Percentiles rank a stretch among this genome's conserved stretches.
These are phyloP conservation scores for Ophiostoma sp. DNA, from an alignment of 2,329 filamentous ascomycete species.

Conservation along the genomic window DNA sequence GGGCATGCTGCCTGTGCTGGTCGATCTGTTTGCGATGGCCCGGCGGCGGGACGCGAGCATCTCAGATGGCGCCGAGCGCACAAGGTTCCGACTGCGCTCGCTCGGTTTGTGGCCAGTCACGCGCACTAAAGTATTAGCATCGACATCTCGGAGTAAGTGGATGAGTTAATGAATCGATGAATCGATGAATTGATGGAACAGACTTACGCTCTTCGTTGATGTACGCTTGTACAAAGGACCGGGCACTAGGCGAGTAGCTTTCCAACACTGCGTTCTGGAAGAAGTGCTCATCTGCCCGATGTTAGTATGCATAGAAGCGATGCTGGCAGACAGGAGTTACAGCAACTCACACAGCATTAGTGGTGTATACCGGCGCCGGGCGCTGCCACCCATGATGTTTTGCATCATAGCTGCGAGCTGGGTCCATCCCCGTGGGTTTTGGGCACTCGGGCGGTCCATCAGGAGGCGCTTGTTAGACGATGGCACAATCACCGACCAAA, in stretches of 20 bases:
- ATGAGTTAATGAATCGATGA: too few species aligned
- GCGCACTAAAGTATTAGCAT: neutral
- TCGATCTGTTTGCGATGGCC: too few species aligned
- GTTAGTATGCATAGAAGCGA: neutral
- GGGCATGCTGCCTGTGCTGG: neutral
- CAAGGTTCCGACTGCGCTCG: neutral
- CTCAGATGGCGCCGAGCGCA: neutral
- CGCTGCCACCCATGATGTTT: slow-evolving; percentile 24
- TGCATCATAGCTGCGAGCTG: slow-evolving; percentile 27
- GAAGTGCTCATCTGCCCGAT: slow-evolving; percentile 32
- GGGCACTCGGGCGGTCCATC: slow-evolving; percentile 18
- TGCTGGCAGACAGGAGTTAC: too few species aligned
- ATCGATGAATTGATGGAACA: neutral
- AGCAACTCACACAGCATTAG: slow-evolving; percentile 31
- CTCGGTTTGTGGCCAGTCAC: neutral
- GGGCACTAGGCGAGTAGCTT: slow-evolving; percentile 29
- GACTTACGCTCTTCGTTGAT: slow-evolving; percentile 22
- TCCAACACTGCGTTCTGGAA: slow-evolving; percentile 31
- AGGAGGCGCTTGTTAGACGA: slow-evolving; percentile 29
- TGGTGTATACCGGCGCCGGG: slow-evolving; percentile 30
- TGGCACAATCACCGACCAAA: slow-evolving; percentile 39
- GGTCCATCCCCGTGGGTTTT: slow-evolving; percentile 27
- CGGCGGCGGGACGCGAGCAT: neutral
- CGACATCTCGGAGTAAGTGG: too few species aligned
- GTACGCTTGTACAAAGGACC: slow-evolving; percentile 22